A percentile compares a stretch with the other conserved stretches of the same genome.
Conservation (phyloP, 805 yeast genomes). For the Zygoascus biomembranicola region DNA sequence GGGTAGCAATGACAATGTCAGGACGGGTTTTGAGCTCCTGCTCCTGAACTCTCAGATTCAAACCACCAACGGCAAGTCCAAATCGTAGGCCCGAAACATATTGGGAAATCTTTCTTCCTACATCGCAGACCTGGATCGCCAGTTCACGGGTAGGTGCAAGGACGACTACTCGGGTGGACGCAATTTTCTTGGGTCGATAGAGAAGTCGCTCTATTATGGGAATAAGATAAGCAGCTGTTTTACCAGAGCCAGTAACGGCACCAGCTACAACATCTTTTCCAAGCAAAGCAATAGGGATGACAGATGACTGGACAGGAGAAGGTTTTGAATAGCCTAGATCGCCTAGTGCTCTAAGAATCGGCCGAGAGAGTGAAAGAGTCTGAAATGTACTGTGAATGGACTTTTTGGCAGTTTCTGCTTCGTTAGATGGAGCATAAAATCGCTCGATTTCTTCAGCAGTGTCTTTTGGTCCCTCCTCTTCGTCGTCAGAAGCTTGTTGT, state of each 20-base stretch:
- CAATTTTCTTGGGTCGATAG: constrained; percentile 76
- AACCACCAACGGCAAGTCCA: constrained; percentile 97
- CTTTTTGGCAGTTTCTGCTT: constrained; percentile 45
- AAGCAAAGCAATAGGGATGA: constrained; percentile 84
- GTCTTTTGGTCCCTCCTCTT: constrained; percentile 42
- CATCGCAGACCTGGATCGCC: constrained; percentile 93
- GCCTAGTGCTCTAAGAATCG: constrained; percentile 74
- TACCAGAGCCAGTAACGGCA: constrained; percentile 99
- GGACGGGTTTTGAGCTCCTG: constrained; percentile 89
- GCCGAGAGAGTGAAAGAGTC: constrained; percentile 76
- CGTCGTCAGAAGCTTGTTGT: constrained; percentile 20
- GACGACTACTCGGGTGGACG: constrained; percentile 85
- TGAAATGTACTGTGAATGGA: constrained; percentile 60
- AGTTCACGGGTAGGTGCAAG: constrained; percentile 96
- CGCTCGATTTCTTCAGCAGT: constrained; percentile 76
- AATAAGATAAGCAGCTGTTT: constrained; percentile 96
- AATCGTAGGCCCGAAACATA: constrained; percentile 70
- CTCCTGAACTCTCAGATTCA: constrained; percentile 91
- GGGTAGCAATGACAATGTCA: constrained; percentile 94
- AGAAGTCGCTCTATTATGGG: constrained; percentile 90
- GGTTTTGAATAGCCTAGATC: constrained; percentile 81
- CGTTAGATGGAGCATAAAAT: constrained; percentile 56
- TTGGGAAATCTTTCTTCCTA: constrained; percentile 75
- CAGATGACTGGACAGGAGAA: constrained; percentile 87
- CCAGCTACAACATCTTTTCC: constrained; percentile 98